Conservation (phyloP, 768 basidiomycete species). For the Pulveroboletus sp. region DNA sequence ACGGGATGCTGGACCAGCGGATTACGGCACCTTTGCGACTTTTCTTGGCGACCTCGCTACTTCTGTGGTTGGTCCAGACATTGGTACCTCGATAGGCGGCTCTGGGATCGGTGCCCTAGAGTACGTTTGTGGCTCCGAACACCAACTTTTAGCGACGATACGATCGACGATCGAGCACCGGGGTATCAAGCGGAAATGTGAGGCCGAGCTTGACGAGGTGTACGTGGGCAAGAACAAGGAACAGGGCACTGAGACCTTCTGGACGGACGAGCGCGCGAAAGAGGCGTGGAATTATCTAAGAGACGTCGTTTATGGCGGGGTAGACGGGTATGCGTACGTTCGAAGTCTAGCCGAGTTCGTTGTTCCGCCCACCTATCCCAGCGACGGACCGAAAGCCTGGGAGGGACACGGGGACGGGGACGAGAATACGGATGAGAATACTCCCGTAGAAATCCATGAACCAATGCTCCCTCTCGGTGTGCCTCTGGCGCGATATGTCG, state of each 20-base stretch:
- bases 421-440: background rate
- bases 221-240: background rate
- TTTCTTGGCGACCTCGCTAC: slow-evolving; percentile 42
- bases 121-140: slow-evolving; percentile 14
- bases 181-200: slow-evolving; percentile 13
- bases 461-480: slow-evolving; percentile 23
- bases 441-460: background rate
- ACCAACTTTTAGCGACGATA: slow-evolving; percentile 32
- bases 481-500: slow-evolving; percentile 38
- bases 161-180: slow-evolving; percentile 34
- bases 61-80: slow-evolving; percentile 25
- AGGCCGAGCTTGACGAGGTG: slow-evolving; percentile 5
- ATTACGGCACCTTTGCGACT: slow-evolving; percentile 59
- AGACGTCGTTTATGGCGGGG: slow-evolving; percentile 76
- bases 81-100: slow-evolving; percentile 2
- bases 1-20: slow-evolving; percentile 49
- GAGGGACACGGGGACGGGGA: background rate
- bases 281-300: slow-evolving; percentile 62
- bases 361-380: slow-evolving; percentile 23
- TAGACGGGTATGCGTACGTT: slow-evolving; percentile 71
- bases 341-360: slow-evolving; percentile 75
- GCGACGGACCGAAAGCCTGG: background rate
- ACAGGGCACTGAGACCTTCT: slow-evolving; percentile 35
- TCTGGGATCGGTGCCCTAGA: background rate
- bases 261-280: slow-evolving; percentile 43